Evolutionary conservation across 768 basidiomycete species (phyloP).

Genomic region (Trametes gibbosa): DNA sequence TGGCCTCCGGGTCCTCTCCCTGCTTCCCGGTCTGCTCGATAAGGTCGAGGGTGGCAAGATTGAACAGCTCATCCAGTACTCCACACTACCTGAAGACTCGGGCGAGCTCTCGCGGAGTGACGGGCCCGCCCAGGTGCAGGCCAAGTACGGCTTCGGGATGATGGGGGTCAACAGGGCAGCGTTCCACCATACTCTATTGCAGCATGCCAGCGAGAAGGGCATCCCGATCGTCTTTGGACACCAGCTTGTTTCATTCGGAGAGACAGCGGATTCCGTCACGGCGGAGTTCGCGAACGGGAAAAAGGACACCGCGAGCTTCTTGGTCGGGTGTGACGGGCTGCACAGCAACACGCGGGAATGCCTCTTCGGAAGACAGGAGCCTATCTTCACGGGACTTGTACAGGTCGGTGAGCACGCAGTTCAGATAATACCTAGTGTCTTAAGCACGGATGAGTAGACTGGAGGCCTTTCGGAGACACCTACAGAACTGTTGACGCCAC

Average conservation of each 20-base stretch:
- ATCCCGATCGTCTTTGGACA: conserved; percentile 36
- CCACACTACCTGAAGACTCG: conserved; percentile 26
- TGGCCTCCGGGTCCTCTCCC: conserved; percentile 5
- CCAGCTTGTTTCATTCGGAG: conserved; percentile 32
- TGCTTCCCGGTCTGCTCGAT: conserved; percentile 15
- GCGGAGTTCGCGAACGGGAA: conserved; percentile 37
- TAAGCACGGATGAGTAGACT: conserved; percentile 24
- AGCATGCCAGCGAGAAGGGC: conserved; percentile 31
- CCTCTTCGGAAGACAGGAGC: conserved; percentile 37
- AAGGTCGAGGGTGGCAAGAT: conserved; percentile 13
- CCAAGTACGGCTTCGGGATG: conserved; percentile 27
- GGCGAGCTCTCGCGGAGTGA: conserved; percentile 29
- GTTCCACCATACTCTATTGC: conserved; percentile 32
- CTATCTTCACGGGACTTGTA: conserved; percentile 37
- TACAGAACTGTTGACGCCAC: conserved; percentile 14
- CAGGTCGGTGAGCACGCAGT: conserved; percentile 28
- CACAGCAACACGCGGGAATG: conserved; percentile 39
- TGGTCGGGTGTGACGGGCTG: conserved; percentile 45
- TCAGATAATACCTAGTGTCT: not conserved
- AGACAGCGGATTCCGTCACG: conserved; percentile 29
- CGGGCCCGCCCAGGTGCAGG: conserved; percentile 20
- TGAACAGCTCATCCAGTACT: not conserved
- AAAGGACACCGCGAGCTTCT: conserved; percentile 36
- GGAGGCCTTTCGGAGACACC: conserved; percentile 35
- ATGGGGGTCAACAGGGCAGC: conserved; percentile 31